Conservation (phyloP, 148 eudicot species). For the Spergularia marina region DNA sequence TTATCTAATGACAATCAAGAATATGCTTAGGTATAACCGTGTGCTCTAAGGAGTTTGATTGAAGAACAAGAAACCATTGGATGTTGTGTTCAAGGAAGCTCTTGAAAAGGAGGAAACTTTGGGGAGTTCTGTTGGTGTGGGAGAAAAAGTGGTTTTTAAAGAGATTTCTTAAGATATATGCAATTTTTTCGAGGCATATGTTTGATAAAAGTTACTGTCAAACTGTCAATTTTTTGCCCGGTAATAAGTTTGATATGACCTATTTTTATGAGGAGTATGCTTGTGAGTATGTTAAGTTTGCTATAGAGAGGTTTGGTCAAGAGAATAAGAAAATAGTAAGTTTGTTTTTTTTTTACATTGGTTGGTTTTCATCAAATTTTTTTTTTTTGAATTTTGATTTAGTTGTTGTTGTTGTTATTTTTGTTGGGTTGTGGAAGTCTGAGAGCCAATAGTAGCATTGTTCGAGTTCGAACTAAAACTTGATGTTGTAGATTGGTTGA, state of each 20-base stretch:
- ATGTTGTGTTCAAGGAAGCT: conserved; percentile 47
- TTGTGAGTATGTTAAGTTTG: conserved; percentile 48
- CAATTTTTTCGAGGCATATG: conserved; percentile 40
- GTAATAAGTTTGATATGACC: conserved; percentile 38
- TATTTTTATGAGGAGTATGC: conserved; percentile 54
- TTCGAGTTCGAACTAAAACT: neutral
- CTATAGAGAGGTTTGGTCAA: conserved; percentile 54
- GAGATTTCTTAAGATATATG: conserved; percentile 57
- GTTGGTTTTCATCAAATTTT: neutral
- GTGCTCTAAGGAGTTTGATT: too few species aligned
- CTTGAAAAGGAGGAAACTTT: conserved; percentile 22
- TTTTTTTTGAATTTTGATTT: neutral
- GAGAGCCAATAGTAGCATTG: neutral
- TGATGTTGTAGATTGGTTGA: too few species aligned
- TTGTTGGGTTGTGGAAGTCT: neutral
- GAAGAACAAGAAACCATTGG: conserved; percentile 37
- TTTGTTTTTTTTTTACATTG: neutral
- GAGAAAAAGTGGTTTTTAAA: conserved; percentile 38
- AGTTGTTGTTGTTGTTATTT: too few species aligned
- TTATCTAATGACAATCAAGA: too few species aligned
- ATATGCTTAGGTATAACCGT: too few species aligned
- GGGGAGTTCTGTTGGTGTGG: neutral
- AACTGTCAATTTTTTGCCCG: conserved; percentile 42
- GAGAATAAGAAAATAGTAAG: conserved; percentile 65
- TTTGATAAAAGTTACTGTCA: conserved; percentile 46